These are phyloP conservation scores for Gliomastix tumulicola DNA, from an alignment of 2,329 filamentous ascomycete genomes.

Conservation along the genomic window DNA sequence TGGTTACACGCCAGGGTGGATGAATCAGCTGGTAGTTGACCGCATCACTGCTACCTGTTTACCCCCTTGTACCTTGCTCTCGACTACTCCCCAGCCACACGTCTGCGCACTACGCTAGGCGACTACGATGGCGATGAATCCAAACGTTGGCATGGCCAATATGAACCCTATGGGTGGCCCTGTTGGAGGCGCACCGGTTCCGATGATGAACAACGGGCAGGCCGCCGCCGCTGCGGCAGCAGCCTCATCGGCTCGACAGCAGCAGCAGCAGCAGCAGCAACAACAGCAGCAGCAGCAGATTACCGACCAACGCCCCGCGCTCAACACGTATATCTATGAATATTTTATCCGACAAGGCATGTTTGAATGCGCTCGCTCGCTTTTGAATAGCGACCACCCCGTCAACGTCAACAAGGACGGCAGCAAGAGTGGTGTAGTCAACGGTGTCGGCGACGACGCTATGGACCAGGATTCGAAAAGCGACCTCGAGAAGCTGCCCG, in stretches of 20 bases:
- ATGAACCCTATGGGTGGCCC: constrained; percentile 65
- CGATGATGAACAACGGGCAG: constrained; percentile 59
- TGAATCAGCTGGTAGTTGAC: too few relatives aligned
- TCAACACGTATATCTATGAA: constrained; percentile 88
- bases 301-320: constrained; percentile 45
- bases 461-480: constrained; percentile 85
- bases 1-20: too few relatives aligned
- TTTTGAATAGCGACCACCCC: constrained; percentile 60
- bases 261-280: constrained; percentile 34
- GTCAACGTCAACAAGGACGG: constrained; percentile 62
- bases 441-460: constrained; percentile 64
- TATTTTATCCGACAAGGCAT: constrained; percentile 84
- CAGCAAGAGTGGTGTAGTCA: constrained; percentile 62
- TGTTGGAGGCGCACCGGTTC: constrained; percentile 52
- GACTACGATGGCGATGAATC: constrained; percentile 52
- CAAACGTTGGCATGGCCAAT: constrained; percentile 57
- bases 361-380: constrained; percentile 72
- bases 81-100: background rate
- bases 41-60: too few relatives aligned
- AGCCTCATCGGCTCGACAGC: constrained; percentile 19
- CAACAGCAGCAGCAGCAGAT: constrained; percentile 33
- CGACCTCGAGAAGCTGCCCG: constrained; percentile 68
- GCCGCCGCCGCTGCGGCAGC: constrained; percentile 23
- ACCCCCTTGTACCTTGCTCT: background rate
- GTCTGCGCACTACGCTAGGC: background rate